Evolutionary conservation across 202 grass and related monocot genomes (phyloP), one percentile per base, ranked within the genome.

Genomic region (Hordeum pubiflorum): DNA sequence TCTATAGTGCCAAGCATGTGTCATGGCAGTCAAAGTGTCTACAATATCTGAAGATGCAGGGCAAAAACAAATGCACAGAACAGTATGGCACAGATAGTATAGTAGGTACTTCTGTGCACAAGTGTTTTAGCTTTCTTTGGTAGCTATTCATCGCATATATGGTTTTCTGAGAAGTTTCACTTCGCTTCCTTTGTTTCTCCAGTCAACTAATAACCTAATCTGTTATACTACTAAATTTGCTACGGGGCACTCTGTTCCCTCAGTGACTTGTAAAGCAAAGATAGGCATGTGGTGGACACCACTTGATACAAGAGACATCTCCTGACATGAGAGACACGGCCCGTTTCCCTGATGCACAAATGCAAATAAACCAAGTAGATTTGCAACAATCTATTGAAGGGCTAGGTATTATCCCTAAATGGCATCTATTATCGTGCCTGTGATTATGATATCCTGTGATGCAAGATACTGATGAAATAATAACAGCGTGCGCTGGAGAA

Each of bases 171-270:
- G 14, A 84, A 44, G 17, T 33, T 43, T 36, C 24, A 60, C 71
- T 52, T 18, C 27, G 8, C 4, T 23, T 41, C 46, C 44, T 56
- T n/a, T 78, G 18, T 78, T 75, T 77, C 43, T 67, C 63, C 36
- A 29, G n/a, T 80, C n/a, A 74, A 79, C 55, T 40, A 43, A 58
- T 68, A 83, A 83, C 40, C 10, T 36, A 34, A 46, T 7, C 20
- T 58, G 14, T 63, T 38, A 79, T 79, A 63, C 32, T 41, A 79
- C 7, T 26, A 26, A 26, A 72, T 72, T 52, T 52, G 21, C 44
- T 55, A 63, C 38, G 27, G 20, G 43, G 15, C 24, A 29, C 24
- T 62, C 9, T 32, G 18, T 77, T 63, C 58, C 23, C 24, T 63
- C 9, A 31, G 20, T 44, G 38, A 77, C 38, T 29, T 63, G 26